phyloP scores from a whole-genome alignment of 164 flowering plant species.

The Stephania japonica region DNA sequence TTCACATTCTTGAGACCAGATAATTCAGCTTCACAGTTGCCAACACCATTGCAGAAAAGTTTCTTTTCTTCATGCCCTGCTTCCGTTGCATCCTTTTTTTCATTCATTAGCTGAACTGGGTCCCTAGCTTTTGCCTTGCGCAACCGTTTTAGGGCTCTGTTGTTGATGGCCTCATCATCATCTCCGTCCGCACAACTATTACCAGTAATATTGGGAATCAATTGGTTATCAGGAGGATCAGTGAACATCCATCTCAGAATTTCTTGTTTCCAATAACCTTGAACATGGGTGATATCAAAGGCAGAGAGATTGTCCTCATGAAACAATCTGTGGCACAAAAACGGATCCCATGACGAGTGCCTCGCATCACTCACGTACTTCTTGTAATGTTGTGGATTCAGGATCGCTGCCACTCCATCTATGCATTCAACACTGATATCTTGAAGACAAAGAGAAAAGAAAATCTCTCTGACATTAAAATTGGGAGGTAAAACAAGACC shows the following conservation, averaged over 20 bases:
- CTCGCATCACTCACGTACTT: constrained; percentile 41
- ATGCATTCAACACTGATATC: constrained; percentile 91
- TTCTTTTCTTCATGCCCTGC: constrained; percentile 11
- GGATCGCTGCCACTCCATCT: constrained; percentile 83
- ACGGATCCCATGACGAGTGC: constrained; percentile 38
- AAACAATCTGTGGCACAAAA: constrained; percentile 52
- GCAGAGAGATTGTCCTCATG: constrained; percentile 64
- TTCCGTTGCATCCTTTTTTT: constrained; percentile 8
- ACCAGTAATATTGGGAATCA: constrained; percentile 10
- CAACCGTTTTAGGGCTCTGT: constrained; percentile 43
- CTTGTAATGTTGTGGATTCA: constrained; percentile 68
- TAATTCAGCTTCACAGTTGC: constrained; percentile 8
- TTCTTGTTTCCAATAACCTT: constrained; percentile 82
- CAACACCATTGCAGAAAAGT: constrained; percentile 7
- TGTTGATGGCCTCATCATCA: constrained; percentile 13
- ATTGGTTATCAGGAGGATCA: constrained; percentile 11
- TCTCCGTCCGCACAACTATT: constrained; percentile 12
- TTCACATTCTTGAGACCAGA: constrained; percentile 11
- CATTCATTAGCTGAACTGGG: not conserved
- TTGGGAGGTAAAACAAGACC: constrained; percentile 65
- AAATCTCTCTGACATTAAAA: constrained; percentile 86
- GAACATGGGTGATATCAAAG: constrained; percentile 58
- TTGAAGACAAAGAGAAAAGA: constrained; percentile 94
- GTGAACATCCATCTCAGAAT: constrained; percentile 37
- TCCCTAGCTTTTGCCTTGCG: constrained; percentile 24